Percentiles rank a stretch among this genome's conserved stretches.
phyloP scores from a whole-genome alignment of 257 asterid species.

The Haberlea rhodopensis region DNA sequence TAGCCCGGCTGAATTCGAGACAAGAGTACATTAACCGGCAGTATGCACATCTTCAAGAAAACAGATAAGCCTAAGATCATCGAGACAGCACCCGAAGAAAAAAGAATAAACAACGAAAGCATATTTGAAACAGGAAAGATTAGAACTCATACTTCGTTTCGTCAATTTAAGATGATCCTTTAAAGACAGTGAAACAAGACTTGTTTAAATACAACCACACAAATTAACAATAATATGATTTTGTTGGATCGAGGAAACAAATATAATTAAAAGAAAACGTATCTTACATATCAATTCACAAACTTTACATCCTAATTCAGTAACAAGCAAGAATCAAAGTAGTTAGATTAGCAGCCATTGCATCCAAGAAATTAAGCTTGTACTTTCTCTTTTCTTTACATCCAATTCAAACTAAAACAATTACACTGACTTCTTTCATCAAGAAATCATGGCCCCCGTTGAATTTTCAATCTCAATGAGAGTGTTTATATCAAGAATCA shows the following conservation, averaged over 20 bases:
- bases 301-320: background rate
- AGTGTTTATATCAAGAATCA: constrained; percentile 17
- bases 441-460: background rate
- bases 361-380: background rate
- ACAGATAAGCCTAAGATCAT: constrained; percentile 1
- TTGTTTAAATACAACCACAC: background rate
- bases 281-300: background rate
- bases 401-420: background rate
- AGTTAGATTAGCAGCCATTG: too few relatives aligned
- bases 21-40: background rate
- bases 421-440: background rate
- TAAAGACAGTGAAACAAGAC: constrained; percentile 2
- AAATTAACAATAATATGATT: background rate
- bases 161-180: constrained; percentile 1
- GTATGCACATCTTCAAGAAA: background rate
- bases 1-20: background rate
- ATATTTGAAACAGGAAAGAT: background rate
- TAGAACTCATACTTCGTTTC: background rate
- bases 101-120: background rate
- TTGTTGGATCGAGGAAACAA: background rate
- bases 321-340: background rate
- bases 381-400: background rate
- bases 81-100: background rate
- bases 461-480: constrained; percentile 9
- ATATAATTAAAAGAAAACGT: background rate